Base-by-base conservation (phyloP, 495 filamentous ascomycete genomes). In the Penicillium mononematosum region DNA sequence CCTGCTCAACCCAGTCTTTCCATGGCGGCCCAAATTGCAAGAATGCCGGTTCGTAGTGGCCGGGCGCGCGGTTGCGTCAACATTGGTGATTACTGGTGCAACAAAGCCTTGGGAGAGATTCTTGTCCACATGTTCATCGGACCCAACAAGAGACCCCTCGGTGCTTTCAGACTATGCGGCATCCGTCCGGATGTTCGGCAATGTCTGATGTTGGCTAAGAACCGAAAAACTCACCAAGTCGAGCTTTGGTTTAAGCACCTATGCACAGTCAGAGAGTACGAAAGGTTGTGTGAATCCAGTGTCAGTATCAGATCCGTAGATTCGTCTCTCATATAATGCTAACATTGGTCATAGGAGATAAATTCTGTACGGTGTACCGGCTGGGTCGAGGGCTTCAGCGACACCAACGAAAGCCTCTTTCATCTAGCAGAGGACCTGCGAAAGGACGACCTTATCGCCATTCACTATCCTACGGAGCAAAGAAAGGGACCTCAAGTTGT, bases 241-340 rank as follows among this genome's bases (percentile, higher is more conserved):
- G 62, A 71, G 39, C 60, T 77, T 53, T 77, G 75, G 69, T 82
- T 78, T 59, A 67, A 65, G 46, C 50, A 73, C 50, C 45, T 71
- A 3, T 79, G 63, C 58, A 76, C 67, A 9, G 53, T 64, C 9
- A 61, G 64, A 27, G 69, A 76, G 34, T 82, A 70, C 72, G 19
- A 68, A 66, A 44, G 34, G 61, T 32, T 62, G 56, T 53, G 75
- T 77, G 64, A 74, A 69, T 10, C 24, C 12, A 42, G 17, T 22
- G 50, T 43, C 6, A 52, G 49, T 52, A 7, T 16, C 14, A 27
- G 9, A 12, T 19, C 9, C 4, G 4, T n/a, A 11, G 9, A 17
- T 41, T 16, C 8, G 2, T 42, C 22, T 8, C 22, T 19, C 19
- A 14, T 29, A 34, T 7, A 41, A 34, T 53, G 22, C 53, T 50